Base-by-base conservation (phyloP, 768 basidiomycete species). In the Neoboletus brunneissimus region DNA sequence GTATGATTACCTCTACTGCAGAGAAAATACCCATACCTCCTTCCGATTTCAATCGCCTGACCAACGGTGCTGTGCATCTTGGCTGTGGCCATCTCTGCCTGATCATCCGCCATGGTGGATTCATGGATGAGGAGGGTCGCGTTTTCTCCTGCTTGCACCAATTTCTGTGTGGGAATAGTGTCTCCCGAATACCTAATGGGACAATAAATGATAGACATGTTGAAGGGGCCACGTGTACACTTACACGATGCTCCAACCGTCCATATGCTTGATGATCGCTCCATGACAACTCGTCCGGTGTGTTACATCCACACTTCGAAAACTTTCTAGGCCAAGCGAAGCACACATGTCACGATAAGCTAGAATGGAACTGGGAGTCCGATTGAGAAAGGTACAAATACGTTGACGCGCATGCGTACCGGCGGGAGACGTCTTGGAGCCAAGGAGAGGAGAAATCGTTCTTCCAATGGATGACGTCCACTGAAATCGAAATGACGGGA, bases 61-160 rank as follows among this genome's bases (percentile, higher is more conserved):
- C 90, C 84, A 55, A 94, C 83, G 0, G 96, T 98, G 55, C 89
- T 92, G 69, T 98, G 96, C 5, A 86, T 86, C 74, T 96, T 98
- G 38, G 72, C 71, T 1, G 63, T 65, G 0, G 94, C 94, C 73
- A 91, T 70, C 13, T 86, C 86, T 20, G 75, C 81, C 64, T 94
- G 83, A 53, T 89, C 89, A 64, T 98, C 89, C 2, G 85, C 89
- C 81, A 98, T 87, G 4, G 94, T 94, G 0, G 95, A 91, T 69
- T 98, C 96, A 64, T 98, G 96, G 32, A 98, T 94, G 41, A 98
- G 77, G 2, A 98, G 74, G 0, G 93, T 93, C 0, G 89, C 87
- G 52, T 74, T 71, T 56, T 76, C 64, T 0, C 90, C 95, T 0
- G 83, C 85, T 43, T 76, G 67, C 23, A 87, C 82, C 5, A 98